Percentiles rank a stretch among this genome's conserved stretches.
These are phyloP conservation scores for Nothophaeocryptopus gaeumannii DNA, from an alignment of 2,329 filamentous ascomycete genomes.

Conservation along the genomic window DNA sequence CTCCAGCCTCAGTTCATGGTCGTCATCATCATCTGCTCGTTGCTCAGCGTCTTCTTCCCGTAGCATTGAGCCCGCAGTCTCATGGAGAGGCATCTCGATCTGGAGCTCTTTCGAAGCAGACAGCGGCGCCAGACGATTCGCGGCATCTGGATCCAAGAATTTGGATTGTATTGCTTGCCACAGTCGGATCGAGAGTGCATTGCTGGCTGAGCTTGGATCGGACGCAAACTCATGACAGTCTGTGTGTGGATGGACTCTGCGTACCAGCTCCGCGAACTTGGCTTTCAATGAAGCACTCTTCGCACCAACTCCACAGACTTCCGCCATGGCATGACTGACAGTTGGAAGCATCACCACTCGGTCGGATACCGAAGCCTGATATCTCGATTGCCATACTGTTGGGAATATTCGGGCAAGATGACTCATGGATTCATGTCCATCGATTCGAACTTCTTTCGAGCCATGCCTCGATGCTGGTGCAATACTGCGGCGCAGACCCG, in stretches of 20 bases:
- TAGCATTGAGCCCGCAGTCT: too few relatives aligned
- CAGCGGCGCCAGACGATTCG: too few relatives aligned
- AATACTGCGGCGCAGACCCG: conserved; percentile 37
- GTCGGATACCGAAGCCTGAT: conserved; percentile 30
- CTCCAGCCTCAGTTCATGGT: too few relatives aligned
- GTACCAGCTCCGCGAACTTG: conserved; percentile 19
- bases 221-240: not conserved
- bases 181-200: not conserved
- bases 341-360: conserved; percentile 40
- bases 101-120: too few relatives aligned
- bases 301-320: conserved; percentile 12
- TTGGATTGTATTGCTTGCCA: conserved; percentile 7
- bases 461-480: conserved; percentile 28
- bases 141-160: not conserved
- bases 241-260: not conserved
- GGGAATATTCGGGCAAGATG: conserved; percentile 41
- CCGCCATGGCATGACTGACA: conserved; percentile 35
- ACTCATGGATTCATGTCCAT: conserved; percentile 33
- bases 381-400: conserved; percentile 40
- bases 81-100: too few relatives aligned
- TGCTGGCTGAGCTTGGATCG: not conserved
- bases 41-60: too few relatives aligned
- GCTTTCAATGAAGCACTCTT: conserved; percentile 4
- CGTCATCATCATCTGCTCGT: too few relatives aligned
- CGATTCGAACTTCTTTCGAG: conserved; percentile 30